phyloP scores from a whole-genome alignment of 768 basidiomycete genomes.

The Hemileccinum impolitum region DNA sequence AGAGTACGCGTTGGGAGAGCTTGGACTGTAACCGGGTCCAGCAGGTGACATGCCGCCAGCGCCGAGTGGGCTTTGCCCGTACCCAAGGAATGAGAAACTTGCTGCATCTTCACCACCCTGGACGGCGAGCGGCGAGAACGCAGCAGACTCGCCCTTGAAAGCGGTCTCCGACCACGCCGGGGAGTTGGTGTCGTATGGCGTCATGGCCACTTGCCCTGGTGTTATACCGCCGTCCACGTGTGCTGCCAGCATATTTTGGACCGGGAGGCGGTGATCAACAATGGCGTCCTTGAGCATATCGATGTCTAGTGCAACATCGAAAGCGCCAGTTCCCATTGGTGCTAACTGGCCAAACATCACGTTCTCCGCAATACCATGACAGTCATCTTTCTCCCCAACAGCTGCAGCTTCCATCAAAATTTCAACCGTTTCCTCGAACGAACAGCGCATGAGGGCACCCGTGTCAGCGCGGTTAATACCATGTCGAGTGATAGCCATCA shows the following conservation, averaged over 20 bases:
- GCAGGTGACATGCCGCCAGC: constrained; percentile 88
- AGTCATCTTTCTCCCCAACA: constrained; percentile 97
- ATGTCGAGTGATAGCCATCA: constrained; percentile 99
- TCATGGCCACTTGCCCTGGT: constrained; percentile 89
- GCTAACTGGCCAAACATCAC: constrained; percentile 99
- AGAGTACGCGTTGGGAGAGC: constrained; percentile 85
- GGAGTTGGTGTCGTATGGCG: constrained; percentile 92
- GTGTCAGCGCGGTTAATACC: constrained; percentile 99
- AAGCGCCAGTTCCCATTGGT: constrained; percentile 98
- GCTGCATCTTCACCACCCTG: constrained; percentile 81
- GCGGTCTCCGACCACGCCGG: constrained; percentile 76
- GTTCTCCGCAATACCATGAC: constrained; percentile 98
- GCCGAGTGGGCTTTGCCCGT: constrained; percentile 82
- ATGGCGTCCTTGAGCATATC: constrained; percentile 99
- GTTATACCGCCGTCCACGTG: constrained; percentile 88
- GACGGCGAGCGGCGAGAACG: constrained; percentile 93
- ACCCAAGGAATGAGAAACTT: constrained; percentile 70
- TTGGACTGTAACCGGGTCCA: constrained; percentile 84
- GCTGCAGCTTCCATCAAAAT: constrained; percentile 99
- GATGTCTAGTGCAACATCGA: constrained; percentile 94
- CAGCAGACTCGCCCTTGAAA: constrained; percentile 81
- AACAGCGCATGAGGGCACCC: constrained; percentile 97
- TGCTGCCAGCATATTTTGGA: constrained; percentile 74
- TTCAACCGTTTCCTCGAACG: constrained; percentile 99
- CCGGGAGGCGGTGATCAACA: constrained; percentile 90